Percentiles rank a stretch among this genome's conserved stretches.
Conservation (phyloP, 148 eudicot species). For the Chenopodium berlandieri region DNA sequence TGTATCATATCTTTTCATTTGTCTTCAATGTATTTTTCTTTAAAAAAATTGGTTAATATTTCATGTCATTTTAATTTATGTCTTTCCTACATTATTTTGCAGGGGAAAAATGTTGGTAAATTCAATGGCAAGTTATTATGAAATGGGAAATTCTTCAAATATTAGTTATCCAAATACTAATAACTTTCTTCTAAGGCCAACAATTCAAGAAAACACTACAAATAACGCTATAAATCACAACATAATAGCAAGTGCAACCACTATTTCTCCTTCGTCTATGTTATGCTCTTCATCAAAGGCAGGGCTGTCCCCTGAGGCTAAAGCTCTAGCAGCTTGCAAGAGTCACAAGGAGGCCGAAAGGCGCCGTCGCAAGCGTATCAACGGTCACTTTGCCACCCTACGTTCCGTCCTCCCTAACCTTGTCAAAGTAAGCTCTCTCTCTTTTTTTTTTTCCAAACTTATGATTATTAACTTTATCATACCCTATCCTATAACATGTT, state of each 20-base stretch:
- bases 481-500: no score
- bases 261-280: constrained; percentile 11
- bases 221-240: constrained; percentile 13
- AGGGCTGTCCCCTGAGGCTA: constrained; percentile 40
- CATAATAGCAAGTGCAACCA: constrained; percentile 8
- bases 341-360: constrained; percentile 92
- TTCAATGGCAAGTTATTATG: constrained; percentile 35
- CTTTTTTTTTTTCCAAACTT: no score
- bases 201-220: neutral
- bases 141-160: constrained; percentile 37
- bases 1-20: neutral
- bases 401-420: constrained; percentile 68
- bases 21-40: neutral
- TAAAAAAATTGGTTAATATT: neutral
- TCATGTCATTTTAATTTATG: neutral
- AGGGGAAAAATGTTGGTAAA: constrained; percentile 25
- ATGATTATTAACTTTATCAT: neutral
- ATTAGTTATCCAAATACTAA: constrained; percentile 21
- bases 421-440: constrained; percentile 50
- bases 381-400: constrained; percentile 75
- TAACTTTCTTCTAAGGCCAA: neutral
- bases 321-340: constrained; percentile 57
- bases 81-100: neutral
- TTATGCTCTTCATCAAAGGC: constrained; percentile 26
- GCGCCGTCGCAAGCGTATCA: constrained; percentile 75